phyloP scores from a whole-genome alignment of 1,284 basidiomycete genomes.

The Thelephora terrestris region DNA sequence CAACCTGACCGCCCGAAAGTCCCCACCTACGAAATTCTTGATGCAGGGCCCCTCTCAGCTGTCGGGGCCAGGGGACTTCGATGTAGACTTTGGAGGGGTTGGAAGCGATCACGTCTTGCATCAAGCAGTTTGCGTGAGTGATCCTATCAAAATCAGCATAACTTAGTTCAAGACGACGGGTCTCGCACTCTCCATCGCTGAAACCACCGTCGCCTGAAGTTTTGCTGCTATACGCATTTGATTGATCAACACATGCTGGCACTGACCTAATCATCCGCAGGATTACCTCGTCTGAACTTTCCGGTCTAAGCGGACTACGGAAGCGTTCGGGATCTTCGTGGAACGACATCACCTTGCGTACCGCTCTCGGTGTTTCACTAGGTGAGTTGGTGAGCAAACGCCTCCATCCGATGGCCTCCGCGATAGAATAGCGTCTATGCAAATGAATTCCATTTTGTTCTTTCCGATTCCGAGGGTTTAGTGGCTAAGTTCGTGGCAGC shows the following conservation, averaged over 20 bases:
- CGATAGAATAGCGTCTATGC: slow-evolving; percentile 51
- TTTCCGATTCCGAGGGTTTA: slow-evolving; percentile 77
- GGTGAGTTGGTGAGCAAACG: slow-evolving; percentile 54
- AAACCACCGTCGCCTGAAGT: slow-evolving; percentile 51
- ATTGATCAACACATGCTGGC: no score
- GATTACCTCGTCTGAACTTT: slow-evolving; percentile 36
- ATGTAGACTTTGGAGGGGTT: slow-evolving; percentile 71
- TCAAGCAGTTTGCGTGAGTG: slow-evolving; percentile 65
- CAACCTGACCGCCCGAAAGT: no score
- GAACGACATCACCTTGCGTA: slow-evolving; percentile 67
- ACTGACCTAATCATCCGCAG: no score
- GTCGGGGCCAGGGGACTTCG: slow-evolving; percentile 62
- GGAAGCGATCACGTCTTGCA: slow-evolving; percentile 63
- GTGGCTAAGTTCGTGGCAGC: slow-evolving; percentile 75
- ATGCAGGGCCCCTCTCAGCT: slow-evolving; percentile 48
- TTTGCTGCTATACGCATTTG: slow-evolving; percentile 41
- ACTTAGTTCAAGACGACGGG: slow-evolving; percentile 48
- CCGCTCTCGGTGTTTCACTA: slow-evolving; percentile 30
- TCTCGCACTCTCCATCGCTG: slow-evolving; percentile 37
- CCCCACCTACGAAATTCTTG: slow-evolving; percentile 35
- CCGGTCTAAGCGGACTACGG: slow-evolving; percentile 46
- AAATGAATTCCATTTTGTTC: slow-evolving; percentile 69
- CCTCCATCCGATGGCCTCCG: slow-evolving; percentile 49
- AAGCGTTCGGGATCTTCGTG: slow-evolving; percentile 63
- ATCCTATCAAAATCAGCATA: slow-evolving; percentile 20